Evolutionary conservation across 371 early-diverging fungal genomes (phyloP).

Genomic region (Haplosporangium sp.): DNA sequence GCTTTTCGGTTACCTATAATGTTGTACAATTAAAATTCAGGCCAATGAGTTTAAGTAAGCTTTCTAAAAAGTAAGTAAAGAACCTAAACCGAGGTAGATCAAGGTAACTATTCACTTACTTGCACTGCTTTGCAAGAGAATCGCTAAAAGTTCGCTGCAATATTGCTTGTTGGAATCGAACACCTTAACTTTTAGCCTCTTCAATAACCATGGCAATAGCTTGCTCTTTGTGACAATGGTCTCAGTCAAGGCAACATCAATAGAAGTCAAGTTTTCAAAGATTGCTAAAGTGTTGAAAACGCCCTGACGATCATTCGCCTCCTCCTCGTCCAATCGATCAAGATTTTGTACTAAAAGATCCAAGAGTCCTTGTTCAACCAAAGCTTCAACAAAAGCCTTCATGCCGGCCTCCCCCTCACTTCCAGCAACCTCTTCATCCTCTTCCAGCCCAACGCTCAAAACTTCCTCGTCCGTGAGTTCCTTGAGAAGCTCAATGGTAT

Average conservation of each 20-base stretch:
- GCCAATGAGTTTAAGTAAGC: no score
- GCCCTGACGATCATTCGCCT: conserved; percentile 86
- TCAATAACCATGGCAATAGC: conserved; percentile 80
- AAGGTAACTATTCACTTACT: conserved; percentile 52
- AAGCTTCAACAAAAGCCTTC: conserved; percentile 72
- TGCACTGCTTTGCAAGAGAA: conserved; percentile 80
- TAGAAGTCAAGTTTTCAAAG: conserved; percentile 86
- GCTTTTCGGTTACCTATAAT: conserved; percentile 71
- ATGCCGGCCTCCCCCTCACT: conserved; percentile 77
- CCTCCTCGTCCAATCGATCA: conserved; percentile 81
- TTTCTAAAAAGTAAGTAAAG: no score
- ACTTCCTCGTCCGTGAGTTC: conserved; percentile 95
- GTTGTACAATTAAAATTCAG: no score
- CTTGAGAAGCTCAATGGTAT: conserved; percentile 85
- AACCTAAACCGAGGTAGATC: background rate
- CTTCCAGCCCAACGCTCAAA: conserved; percentile 55
- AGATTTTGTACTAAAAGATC: conserved; percentile 85
- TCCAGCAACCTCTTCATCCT: conserved; percentile 65
- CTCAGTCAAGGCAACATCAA: conserved; percentile 77
- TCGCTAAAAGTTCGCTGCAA: conserved; percentile 87
- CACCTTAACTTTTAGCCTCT: conserved; percentile 68
- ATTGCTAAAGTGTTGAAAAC: conserved; percentile 88
- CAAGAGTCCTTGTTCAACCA: conserved; percentile 82
- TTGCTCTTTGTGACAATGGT: conserved; percentile 71
- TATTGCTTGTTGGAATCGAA: conserved; percentile 88